phyloP scores from a whole-genome alignment of 1,139 yeast genomes.

The Pichia sp. region DNA sequence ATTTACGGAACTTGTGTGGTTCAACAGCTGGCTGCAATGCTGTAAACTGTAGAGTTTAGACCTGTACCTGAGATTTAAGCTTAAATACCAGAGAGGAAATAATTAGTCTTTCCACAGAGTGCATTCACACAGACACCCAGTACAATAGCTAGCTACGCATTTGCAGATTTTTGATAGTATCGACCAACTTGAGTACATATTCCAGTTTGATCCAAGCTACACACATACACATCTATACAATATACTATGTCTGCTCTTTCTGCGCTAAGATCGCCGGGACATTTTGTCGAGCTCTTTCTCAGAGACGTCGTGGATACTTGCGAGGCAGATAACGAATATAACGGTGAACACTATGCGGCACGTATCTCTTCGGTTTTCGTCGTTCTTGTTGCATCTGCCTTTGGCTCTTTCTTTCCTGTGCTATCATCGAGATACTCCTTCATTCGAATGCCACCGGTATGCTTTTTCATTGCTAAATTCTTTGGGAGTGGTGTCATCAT shows the following conservation, averaged over 20 bases:
- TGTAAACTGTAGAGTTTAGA: too few relatives aligned
- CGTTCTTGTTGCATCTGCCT: conserved; percentile 46
- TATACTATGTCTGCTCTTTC: conserved; percentile 1
- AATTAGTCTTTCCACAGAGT: too few relatives aligned
- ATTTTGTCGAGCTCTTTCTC: conserved; percentile 8
- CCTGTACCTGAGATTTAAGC: too few relatives aligned
- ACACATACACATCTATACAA: too few relatives aligned
- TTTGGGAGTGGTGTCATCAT: conserved; percentile 91
- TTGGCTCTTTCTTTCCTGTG: conserved; percentile 57
- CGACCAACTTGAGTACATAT: too few relatives aligned
- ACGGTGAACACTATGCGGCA: conserved; percentile 38
- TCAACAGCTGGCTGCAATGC: too few relatives aligned
- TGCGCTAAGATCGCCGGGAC: conserved; percentile 2
- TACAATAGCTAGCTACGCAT: too few relatives aligned
- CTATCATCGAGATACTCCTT: conserved; percentile 49
- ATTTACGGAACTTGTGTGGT: too few relatives aligned
- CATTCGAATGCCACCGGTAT: conserved; percentile 49
- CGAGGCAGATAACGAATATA: conserved; percentile 12
- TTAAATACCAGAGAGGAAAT: too few relatives aligned
- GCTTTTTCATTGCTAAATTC: conserved; percentile 67
- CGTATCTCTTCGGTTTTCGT: conserved; percentile 70
- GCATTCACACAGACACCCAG: too few relatives aligned
- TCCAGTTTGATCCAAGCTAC: too few relatives aligned
- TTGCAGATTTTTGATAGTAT: too few relatives aligned
- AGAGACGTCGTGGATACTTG: conserved; percentile 14